phyloP scores from a whole-genome alignment of 2,329 filamentous ascomycete species.

The Exophiala lecanii-corni region DNA sequence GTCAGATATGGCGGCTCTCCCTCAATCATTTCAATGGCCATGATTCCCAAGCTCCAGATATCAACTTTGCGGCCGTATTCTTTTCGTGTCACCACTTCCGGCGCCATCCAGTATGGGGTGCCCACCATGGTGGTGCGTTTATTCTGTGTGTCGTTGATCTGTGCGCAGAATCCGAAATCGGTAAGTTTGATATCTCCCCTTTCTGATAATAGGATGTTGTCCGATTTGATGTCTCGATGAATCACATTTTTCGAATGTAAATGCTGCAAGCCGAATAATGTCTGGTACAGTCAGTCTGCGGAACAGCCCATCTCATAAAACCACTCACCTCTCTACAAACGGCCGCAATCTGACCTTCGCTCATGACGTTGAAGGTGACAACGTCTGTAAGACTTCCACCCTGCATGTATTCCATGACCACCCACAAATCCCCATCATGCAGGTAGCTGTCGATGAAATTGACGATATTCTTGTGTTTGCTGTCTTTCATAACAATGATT shows the following conservation, averaged over 20 bases:
- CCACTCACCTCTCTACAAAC: slow-evolving; percentile 74
- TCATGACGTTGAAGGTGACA: slow-evolving; percentile 99
- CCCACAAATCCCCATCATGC: slow-evolving; percentile 86
- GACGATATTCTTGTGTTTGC: slow-evolving; percentile 96
- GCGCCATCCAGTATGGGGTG: slow-evolving; percentile 99
- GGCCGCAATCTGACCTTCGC: slow-evolving; percentile 91
- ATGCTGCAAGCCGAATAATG: slow-evolving; percentile 85
- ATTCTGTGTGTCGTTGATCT: slow-evolving; percentile 94
- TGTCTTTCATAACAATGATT: slow-evolving; percentile 98
- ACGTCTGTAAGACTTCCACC: slow-evolving; percentile 96
- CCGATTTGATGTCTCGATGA: slow-evolving; percentile 97
- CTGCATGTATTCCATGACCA: slow-evolving; percentile 99
- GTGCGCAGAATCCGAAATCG: slow-evolving; percentile 97
- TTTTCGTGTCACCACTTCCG: slow-evolving; percentile 93
- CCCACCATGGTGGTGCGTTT: slow-evolving; percentile 99
- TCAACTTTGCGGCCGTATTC: slow-evolving; percentile 98
- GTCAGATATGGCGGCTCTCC: slow-evolving; percentile 96
- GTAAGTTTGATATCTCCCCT: slow-evolving; percentile 97
- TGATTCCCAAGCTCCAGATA: slow-evolving; percentile 97
- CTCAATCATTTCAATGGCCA: slow-evolving; percentile 99
- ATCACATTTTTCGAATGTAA: slow-evolving; percentile 97
- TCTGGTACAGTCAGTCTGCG: slow-evolving; percentile 43
- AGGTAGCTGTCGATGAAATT: slow-evolving; percentile 99
- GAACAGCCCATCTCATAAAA: slow-evolving; percentile 4
- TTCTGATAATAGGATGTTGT: slow-evolving; percentile 90